Base-by-base conservation (phyloP, 305 asterid species). In the Euphrasia arctica region DNA sequence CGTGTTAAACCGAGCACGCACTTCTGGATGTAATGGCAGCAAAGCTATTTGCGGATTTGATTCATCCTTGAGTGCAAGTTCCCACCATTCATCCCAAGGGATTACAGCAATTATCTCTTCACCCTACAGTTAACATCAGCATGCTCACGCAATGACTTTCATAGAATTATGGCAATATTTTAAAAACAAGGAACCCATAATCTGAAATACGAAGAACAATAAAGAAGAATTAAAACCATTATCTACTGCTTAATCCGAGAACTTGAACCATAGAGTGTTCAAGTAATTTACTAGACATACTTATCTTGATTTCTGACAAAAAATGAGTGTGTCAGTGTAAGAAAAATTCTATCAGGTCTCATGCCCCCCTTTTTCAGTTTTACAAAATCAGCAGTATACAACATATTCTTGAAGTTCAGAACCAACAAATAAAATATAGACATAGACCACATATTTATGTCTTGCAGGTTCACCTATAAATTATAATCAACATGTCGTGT, bases 1-100 rank as follows among this genome's bases (percentile, higher is more conserved):
- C 62, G 70, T 63, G 65, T 93, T 90, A 65, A 88, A 88, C 69
- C 79, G 82, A 9, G 86, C 80, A 13, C 97, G 95, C 69, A 90
- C 70, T 60, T 88, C 87, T 4, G 97, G 99, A 77, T 88, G 98
- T 55, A 94, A 82, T 27, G 99, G 97, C 59, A 90, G 70, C 76
- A 90, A 81, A 29, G 95, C 95, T 65, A 93, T 80, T 42, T 90
- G 97, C 14, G 97, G 99, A 77, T 93, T 93, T 28, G 99, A 90
- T 62, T 68, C 76, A 72, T 93, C 99, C 80, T 90, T 82, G 52
- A 88, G 90, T 12, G 89, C 82, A 69, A 80, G 58, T 62, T 85
- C 88, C 97, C 99, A 94, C 99, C 99, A 94, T 57, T 90, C 96
- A 64, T 81, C 83, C 99, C 99, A 93, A 14, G 96, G 95, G 72